A percentile compares a stretch with the other conserved stretches of the same genome.
These are phyloP conservation scores for Plasmodium fragile DNA, from an alignment of 169 alveolate genomes.

Conservation along the genomic window DNA sequence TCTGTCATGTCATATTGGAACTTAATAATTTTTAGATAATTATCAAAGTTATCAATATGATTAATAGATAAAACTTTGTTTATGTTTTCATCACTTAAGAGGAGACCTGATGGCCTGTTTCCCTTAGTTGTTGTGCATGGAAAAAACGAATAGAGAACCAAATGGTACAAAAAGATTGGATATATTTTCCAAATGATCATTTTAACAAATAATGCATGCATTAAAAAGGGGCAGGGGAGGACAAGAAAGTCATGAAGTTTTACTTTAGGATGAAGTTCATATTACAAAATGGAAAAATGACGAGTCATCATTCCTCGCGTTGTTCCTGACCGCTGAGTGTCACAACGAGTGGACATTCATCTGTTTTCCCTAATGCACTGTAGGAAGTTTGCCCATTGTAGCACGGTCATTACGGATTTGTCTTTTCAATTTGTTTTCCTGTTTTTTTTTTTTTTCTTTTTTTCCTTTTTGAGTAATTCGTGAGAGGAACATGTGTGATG, in stretches of 20 bases:
- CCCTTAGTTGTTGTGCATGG: not conserved
- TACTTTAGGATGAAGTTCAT: not conserved
- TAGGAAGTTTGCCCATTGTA: not conserved
- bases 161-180: not conserved
- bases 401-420: not conserved
- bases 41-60: not conserved
- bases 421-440: not conserved
- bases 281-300: not conserved
- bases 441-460: not conserved
- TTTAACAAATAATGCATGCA: not conserved
- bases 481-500: not conserved
- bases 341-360: not conserved
- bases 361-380: not conserved
- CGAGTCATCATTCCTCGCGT: not conserved
- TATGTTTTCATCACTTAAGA: constrained; percentile 16
- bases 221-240: not conserved
- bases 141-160: not conserved
- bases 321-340: not conserved
- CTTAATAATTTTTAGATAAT: constrained; percentile 4
- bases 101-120: not conserved
- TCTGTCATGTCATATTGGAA: constrained; percentile 6
- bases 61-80: constrained; percentile 14
- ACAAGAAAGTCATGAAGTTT: not conserved
- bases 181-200: not conserved
- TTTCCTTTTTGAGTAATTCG: not conserved